Evolutionary conservation across 805 yeast genomes (phyloP).

Genomic region (Scheffersomyces ergatensis): DNA sequence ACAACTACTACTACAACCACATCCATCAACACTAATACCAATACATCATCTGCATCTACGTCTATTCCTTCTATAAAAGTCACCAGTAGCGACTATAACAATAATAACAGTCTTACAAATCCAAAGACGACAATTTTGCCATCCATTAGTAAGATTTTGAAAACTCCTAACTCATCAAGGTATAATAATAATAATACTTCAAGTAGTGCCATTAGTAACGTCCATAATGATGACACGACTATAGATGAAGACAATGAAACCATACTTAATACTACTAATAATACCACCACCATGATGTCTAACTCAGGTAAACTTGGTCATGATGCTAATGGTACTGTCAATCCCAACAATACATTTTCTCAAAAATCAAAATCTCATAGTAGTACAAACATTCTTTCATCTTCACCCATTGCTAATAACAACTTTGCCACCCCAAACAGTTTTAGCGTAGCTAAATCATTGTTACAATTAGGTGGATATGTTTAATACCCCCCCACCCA

Average conservation of each 20-base stretch:
- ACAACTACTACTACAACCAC: background rate
- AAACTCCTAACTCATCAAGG: slow-evolving; percentile 28
- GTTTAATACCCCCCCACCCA: too few species aligned
- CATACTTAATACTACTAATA: slow-evolving; percentile 12
- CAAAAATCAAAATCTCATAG: background rate
- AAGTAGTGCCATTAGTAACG: background rate
- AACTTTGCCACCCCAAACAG: slow-evolving; percentile 45
- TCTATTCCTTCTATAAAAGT: slow-evolving; percentile 6
- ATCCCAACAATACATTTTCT: slow-evolving; percentile 2
- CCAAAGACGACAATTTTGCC: slow-evolving; percentile 26
- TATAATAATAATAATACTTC: background rate
- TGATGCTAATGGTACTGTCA: slow-evolving; percentile 1
- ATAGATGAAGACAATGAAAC: slow-evolving; percentile 23
- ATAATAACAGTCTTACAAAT: background rate
- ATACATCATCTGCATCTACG: background rate
- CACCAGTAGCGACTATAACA: slow-evolving; percentile 1
- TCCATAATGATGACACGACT: slow-evolving; percentile 18
- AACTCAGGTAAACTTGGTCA: slow-evolving; percentile 6
- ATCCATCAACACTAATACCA: background rate
- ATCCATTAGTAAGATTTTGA: slow-evolving; percentile 41
- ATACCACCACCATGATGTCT: slow-evolving; percentile 9
- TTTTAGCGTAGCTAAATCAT: slow-evolving; percentile 44
- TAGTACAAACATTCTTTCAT: slow-evolving; percentile 17
- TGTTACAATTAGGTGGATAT: slow-evolving; percentile 38
- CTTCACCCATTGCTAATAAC: slow-evolving; percentile 31